These are phyloP conservation scores for Penicillium taxi DNA, from an alignment of 495 filamentous ascomycete species.

Conservation along the genomic window DNA sequence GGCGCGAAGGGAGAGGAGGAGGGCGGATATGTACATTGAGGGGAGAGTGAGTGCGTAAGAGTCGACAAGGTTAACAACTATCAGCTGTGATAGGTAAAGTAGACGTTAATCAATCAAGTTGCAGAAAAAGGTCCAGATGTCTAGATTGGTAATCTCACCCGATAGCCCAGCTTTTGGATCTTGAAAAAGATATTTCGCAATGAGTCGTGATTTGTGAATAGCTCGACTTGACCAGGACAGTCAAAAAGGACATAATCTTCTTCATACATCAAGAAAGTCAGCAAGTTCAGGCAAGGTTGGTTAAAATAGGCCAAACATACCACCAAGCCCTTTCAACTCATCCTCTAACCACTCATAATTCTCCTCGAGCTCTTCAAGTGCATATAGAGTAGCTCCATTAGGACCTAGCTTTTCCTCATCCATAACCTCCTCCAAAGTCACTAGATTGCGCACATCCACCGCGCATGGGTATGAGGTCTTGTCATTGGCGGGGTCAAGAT, in stretches of 20 bases:
- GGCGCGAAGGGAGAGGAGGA: slow-evolving; percentile 83
- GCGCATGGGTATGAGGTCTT: slow-evolving; percentile 57
- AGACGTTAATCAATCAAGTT: neutral
- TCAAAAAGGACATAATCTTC: slow-evolving; percentile 95
- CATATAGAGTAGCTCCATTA: slow-evolving; percentile 87
- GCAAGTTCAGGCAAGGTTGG: too few relatives aligned
- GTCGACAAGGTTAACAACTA: slow-evolving; percentile 84
- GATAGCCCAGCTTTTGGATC: slow-evolving; percentile 84
- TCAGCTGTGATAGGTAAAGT: slow-evolving; percentile 49
- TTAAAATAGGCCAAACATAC: slow-evolving; percentile 23
- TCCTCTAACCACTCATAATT: slow-evolving; percentile 87
- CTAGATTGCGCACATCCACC: slow-evolving; percentile 80
- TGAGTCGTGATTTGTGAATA: slow-evolving; percentile 89
- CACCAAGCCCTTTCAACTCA: slow-evolving; percentile 62
- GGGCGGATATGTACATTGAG: slow-evolving; percentile 86
- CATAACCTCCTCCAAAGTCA: slow-evolving; percentile 93
- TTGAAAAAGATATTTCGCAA: slow-evolving; percentile 84
- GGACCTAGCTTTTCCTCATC: slow-evolving; percentile 82
- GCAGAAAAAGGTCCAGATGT: too few relatives aligned
- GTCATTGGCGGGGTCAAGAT: slow-evolving; percentile 97
- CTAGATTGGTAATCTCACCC: slow-evolving; percentile 52
- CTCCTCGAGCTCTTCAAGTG: slow-evolving; percentile 87
- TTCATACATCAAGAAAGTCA: too few relatives aligned
- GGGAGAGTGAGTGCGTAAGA: slow-evolving; percentile 85
- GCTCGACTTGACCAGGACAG: slow-evolving; percentile 92